A percentile compares a stretch with the other conserved stretches of the same genome.
These are phyloP conservation scores for Jaapia argillacea DNA, from an alignment of 768 basidiomycete genomes.

Conservation along the genomic window DNA sequence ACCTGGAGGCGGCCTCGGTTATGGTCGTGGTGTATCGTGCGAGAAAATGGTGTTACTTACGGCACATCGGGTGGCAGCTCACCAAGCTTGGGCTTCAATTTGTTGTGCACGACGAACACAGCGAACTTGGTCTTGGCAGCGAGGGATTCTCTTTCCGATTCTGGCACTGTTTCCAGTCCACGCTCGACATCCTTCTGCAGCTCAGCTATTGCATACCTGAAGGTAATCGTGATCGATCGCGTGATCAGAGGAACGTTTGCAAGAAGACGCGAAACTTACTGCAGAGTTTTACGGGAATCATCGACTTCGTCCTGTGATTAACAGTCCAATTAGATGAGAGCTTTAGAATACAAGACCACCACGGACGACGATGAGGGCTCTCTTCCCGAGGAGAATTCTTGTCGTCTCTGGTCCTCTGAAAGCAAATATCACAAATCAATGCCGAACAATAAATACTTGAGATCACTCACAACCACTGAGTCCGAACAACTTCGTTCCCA, in stretches of 20 bases:
- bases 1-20: slow-evolving; percentile 30
- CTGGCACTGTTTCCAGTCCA: slow-evolving; percentile 54
- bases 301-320: slow-evolving; percentile 69
- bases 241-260: too few species aligned
- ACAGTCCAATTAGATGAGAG: slow-evolving; percentile 1
- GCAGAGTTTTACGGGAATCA: slow-evolving; percentile 81
- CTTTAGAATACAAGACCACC: slow-evolving; percentile 1
- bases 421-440: slow-evolving; percentile 1
- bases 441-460: not conserved
- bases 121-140: slow-evolving; percentile 69
- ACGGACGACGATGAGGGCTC: slow-evolving; percentile 74
- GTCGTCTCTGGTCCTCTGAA: slow-evolving; percentile 54
- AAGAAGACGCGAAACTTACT: slow-evolving; percentile 36
- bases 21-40: slow-evolving; percentile 4
- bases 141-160: slow-evolving; percentile 62
- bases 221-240: slow-evolving; percentile 2
- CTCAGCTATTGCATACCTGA: slow-evolving; percentile 83
- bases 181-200: slow-evolving; percentile 81
- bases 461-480: slow-evolving; percentile 83
- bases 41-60: slow-evolving; percentile 32
- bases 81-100: slow-evolving; percentile 79
- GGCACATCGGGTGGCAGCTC: slow-evolving; percentile 54
- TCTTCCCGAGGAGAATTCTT: slow-evolving; percentile 66
- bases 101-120: slow-evolving; percentile 93
- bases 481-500: slow-evolving; percentile 80